Evolutionary conservation across 768 basidiomycete genomes (phyloP), one percentile per base, ranked within the genome.

Genomic region (Tylopilus rubrobrunneus): DNA sequence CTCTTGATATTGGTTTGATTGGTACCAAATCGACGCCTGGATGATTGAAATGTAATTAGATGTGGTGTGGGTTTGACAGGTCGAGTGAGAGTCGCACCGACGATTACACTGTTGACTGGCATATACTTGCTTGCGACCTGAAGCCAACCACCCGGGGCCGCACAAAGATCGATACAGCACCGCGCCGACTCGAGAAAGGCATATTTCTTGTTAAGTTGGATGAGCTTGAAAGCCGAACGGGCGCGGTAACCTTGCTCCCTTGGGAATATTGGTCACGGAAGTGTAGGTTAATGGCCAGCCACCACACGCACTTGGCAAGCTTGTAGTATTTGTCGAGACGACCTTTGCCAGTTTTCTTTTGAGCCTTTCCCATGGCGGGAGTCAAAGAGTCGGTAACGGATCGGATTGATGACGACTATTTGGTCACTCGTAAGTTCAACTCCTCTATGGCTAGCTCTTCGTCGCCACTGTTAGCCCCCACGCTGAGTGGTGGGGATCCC

Each of bases 211-310:
- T 99, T 98, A 56, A 99, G 76, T 72, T 99, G 97, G 54, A 99
- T 93, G 55, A 99, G 82, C 74, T 99, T 99, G 86, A 96, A 96
- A 2, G 97, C 97, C 15, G 97, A 99, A 78, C 97, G 97, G 62
- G 97, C 97, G 58, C 97, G 90, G 70, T 95, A 99, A 56, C 97
- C 97, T 77, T 99, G 97, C 76, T 98, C 96, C 73, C 95, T 98
- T 42, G 52, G 58, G 36, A 47, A 44, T 53, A 48, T 56, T 33
- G 53, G 56, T 61, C 27, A 59, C 21, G 34, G 12, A 39, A 11
- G 23, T 55, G 37, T 28, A 28, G 31, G 12, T 57, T 37, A 47
- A 36, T 51, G 55, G 55, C 21, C 17, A 19, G 55, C 21, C 17
- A 19, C 40, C 31, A 57, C 10, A 52, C 45, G 40, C 64, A 92